These are phyloP conservation scores for Mediolabrus comicus DNA, from an alignment of 108 stramenopile species.

Conservation along the genomic window DNA sequence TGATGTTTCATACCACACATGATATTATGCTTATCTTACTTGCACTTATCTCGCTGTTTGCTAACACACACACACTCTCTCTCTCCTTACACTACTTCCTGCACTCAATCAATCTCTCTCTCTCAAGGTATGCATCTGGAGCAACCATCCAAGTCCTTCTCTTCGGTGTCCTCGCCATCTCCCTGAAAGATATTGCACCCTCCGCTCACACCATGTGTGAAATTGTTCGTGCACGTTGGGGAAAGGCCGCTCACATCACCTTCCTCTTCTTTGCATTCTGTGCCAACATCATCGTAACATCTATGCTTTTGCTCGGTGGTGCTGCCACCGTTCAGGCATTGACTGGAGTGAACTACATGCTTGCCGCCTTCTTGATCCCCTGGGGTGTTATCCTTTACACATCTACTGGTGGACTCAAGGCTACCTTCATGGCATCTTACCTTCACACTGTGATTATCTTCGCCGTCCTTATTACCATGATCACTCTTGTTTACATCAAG, in stretches of 20 bases:
- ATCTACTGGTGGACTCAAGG: slow-evolving; percentile 88
- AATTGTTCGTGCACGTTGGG: slow-evolving; percentile 93
- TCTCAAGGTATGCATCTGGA: slow-evolving; percentile 80
- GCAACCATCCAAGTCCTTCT: slow-evolving; percentile 92
- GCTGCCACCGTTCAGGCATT: slow-evolving; percentile 89
- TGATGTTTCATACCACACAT: too few relatives aligned
- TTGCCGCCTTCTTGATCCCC: slow-evolving; percentile 88
- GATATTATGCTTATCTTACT: slow-evolving; percentile 54
- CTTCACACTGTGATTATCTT: slow-evolving; percentile 86
- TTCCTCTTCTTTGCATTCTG: slow-evolving; percentile 90
- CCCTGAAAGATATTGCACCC: slow-evolving; percentile 88
- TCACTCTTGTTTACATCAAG: slow-evolving; percentile 75
- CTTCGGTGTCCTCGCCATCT: slow-evolving; percentile 92
- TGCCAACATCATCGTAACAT: slow-evolving; percentile 84
- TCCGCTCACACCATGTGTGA: slow-evolving; percentile 91
- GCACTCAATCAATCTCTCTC: neutral
- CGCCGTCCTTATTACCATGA: slow-evolving; percentile 79
- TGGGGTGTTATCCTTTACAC: slow-evolving; percentile 95
- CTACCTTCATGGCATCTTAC: slow-evolving; percentile 89
- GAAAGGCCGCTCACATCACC: slow-evolving; percentile 80
- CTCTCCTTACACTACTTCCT: neutral
- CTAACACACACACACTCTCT: neutral
- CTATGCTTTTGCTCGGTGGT: slow-evolving; percentile 95
- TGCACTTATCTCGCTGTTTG: neutral
- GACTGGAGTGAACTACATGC: slow-evolving; percentile 80